Percentiles rank a stretch among this genome's conserved stretches.
Conservation (phyloP, 805 yeast genomes). For the Priceomyces castillae region DNA sequence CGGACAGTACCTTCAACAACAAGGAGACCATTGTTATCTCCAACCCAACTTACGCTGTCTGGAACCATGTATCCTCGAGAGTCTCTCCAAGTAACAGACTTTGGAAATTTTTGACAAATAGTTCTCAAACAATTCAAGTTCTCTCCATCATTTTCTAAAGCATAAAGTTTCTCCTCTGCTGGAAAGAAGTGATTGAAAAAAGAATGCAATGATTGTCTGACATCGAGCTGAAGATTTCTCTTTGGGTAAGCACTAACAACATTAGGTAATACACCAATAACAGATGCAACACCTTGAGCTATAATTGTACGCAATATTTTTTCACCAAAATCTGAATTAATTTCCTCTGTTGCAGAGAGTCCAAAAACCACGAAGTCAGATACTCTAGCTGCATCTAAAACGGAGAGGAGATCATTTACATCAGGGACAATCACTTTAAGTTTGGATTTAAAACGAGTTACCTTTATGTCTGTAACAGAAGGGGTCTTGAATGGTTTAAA, state of each 20-base stretch:
- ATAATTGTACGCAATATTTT: conserved; percentile 84
- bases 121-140: conserved; percentile 68
- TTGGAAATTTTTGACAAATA: conserved; percentile 84
- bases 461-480: conserved; percentile 49
- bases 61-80: conserved; percentile 85
- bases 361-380: conserved; percentile 90
- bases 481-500: conserved; percentile 34
- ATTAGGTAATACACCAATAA: conserved; percentile 76
- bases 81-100: conserved; percentile 87
- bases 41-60: conserved; percentile 51
- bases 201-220: conserved; percentile 42
- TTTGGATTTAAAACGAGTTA: conserved; percentile 70
- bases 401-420: conserved; percentile 57
- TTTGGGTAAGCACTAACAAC: conserved; percentile 64
- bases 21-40: conserved; percentile 35
- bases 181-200: conserved; percentile 50
- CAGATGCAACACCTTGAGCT: conserved; percentile 87
- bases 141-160: conserved; percentile 66
- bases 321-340: conserved; percentile 78
- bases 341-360: conserved; percentile 83
- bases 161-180: conserved; percentile 70
- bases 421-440: conserved; percentile 75
- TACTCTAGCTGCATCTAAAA: conserved; percentile 82
- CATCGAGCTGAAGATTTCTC: conserved; percentile 71
- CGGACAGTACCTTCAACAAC: conserved; percentile 81